Percentiles rank a stretch among this genome's conserved stretches.
These are phyloP conservation scores for Noccaea caerulescens DNA, from an alignment of 345 rosid genomes.

Conservation along the genomic window DNA sequence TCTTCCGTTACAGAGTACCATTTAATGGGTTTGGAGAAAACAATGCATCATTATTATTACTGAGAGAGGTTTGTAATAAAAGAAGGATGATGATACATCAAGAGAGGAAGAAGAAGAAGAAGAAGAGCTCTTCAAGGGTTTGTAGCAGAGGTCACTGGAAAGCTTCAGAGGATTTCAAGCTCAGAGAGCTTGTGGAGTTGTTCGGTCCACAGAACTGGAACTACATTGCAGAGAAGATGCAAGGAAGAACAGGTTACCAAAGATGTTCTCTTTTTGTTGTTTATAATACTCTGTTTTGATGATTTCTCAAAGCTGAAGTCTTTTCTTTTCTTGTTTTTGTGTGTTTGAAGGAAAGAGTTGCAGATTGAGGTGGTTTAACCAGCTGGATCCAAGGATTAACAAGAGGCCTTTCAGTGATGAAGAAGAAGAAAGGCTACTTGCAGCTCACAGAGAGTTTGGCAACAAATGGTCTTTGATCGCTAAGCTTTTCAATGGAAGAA, in stretches of 20 bases:
- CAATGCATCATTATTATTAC: constrained; percentile 19
- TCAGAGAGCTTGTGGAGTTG: constrained; percentile 62
- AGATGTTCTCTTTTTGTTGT: background rate
- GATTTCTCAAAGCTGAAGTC: background rate
- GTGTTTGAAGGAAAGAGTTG: constrained; percentile 70
- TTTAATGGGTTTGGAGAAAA: constrained; percentile 32
- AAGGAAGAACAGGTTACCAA: constrained; percentile 76
- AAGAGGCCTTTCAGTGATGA: constrained; percentile 67
- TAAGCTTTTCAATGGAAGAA: constrained; percentile 59
- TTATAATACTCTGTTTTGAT: background rate
- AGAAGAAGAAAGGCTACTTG: constrained; percentile 66
- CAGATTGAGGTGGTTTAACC: constrained; percentile 87
- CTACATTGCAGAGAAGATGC: constrained; percentile 70
- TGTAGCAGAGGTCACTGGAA: constrained; percentile 41
- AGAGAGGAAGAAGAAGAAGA: constrained; percentile 14
- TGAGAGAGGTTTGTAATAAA: constrained; percentile 20
- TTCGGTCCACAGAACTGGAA: constrained; percentile 92
- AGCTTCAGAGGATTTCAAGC: constrained; percentile 34
- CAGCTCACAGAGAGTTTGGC: constrained; percentile 58
- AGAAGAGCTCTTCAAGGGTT: background rate
- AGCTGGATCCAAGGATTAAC: constrained; percentile 83
- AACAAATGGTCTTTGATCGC: constrained; percentile 75
- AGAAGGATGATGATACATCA: constrained; percentile 24
- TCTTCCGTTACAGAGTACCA: constrained; percentile 20
- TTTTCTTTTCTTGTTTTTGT: background rate